Evolutionary conservation across 192 early-diverging fungal genomes (phyloP).

Genomic region (Backusella tarrabulga): DNA sequence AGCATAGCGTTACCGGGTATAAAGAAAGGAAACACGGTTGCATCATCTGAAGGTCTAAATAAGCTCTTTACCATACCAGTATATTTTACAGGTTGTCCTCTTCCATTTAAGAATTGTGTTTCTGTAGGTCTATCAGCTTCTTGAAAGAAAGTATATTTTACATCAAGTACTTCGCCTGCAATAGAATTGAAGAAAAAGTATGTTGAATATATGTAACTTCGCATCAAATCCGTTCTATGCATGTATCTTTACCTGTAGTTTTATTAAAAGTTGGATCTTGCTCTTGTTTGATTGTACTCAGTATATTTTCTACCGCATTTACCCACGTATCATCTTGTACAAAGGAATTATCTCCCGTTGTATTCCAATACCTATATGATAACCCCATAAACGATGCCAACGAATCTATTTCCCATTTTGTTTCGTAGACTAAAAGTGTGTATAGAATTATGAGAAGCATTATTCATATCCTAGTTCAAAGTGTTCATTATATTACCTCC

Average conservation of each 20-base stretch:
- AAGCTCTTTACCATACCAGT: slow-evolving; percentile 48
- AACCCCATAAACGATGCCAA: slow-evolving; percentile 62
- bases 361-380: slow-evolving; percentile 48
- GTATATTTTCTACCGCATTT: slow-evolving; percentile 42
- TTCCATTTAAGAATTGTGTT: slow-evolving; percentile 40
- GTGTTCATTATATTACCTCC: slow-evolving; percentile 23
- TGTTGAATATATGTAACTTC: background rate
- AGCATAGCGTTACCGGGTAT: slow-evolving; percentile 63
- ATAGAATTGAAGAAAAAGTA: background rate
- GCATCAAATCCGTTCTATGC: background rate
- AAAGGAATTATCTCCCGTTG: slow-evolving; percentile 45
- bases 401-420: slow-evolving; percentile 68
- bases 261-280: slow-evolving; percentile 44
- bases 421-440: slow-evolving; percentile 44
- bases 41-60: slow-evolving; percentile 63
- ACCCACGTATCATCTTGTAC: slow-evolving; percentile 41
- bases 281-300: slow-evolving; percentile 42
- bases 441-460: background rate
- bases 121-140: slow-evolving; percentile 36
- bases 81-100: slow-evolving; percentile 35
- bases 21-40: slow-evolving; percentile 53
- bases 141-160: slow-evolving; percentile 29
- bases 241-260: background rate
- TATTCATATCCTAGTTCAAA: slow-evolving; percentile 8
- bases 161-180: background rate